Base-by-base conservation (phyloP, 129 eudicot species). In the Flaveria trinervia region DNA sequence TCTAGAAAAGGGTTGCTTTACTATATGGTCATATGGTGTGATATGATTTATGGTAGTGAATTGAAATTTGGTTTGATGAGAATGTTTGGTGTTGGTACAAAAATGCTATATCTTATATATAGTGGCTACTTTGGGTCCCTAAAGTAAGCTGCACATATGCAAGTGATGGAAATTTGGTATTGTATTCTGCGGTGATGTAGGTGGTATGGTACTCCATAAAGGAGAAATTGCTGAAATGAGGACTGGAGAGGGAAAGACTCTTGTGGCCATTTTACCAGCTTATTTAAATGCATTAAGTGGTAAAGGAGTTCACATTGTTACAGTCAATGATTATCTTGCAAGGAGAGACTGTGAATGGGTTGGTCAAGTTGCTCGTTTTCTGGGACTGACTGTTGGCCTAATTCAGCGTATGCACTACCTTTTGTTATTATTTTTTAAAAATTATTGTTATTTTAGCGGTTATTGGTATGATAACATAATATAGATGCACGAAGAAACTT, bases 181-280 rank as follows among this genome's bases (percentile, higher is more conserved):
- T 73, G 22, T 48, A 43, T 60, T 52, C 5, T 61, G 67, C 16
- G 49, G 52, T 33, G 64, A 65, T 83, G 74, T 62, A 93, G 98
- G 98, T 77, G 98, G 98, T 45, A 94, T 94, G 97, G 98, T 94
- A 72, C 98, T 94, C 66, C 98, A 94, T 79, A 94, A 86, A 68
- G 98, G 98, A 70, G 97, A 94, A 86, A 94, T 94, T 72, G 97
- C 98, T 70, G 98, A 94, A 85, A 94, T 94, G 98, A 92, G 96
- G 87, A 94, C 98, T 0, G 98, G 98, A 70, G 98, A 94, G 86
- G 98, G 98, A 64, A 94, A 94, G 84, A 94, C 98, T 6, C 96
- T 94, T 61, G 98, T 94, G 82, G 98, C 98, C 20, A 84, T 94
- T 56, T 86, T 94, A 79, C 98, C 98, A 71, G 98, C 98, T 73